Conservation (phyloP, 257 asterid species). For the Buddleja alternifolia region DNA sequence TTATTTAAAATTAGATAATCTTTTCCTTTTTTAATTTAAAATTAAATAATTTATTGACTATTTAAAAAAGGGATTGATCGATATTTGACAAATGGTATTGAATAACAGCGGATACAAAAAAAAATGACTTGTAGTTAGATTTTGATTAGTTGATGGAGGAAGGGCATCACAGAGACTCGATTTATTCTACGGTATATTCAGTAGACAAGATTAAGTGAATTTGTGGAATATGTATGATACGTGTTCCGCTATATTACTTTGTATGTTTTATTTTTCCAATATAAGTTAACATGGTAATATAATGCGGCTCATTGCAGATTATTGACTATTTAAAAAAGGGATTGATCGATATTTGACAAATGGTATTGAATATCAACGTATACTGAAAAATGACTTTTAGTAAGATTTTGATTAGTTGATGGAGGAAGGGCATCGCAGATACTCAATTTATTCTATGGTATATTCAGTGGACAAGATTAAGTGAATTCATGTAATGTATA, state of each 20-base stretch:
- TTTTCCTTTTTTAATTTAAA: background rate
- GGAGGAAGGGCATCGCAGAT: background rate
- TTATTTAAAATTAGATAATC: too few relatives aligned
- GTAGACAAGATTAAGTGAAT: too few relatives aligned
- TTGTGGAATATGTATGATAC: too few relatives aligned
- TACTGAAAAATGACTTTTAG: background rate
- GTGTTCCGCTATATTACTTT: too few relatives aligned
- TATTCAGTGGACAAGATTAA: too few relatives aligned
- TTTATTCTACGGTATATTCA: too few relatives aligned
- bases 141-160: background rate
- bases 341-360: background rate
- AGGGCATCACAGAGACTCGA: background rate
- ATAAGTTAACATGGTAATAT: too few relatives aligned
- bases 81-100: background rate
- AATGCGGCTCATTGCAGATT: too few relatives aligned
- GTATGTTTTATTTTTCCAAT: too few relatives aligned
- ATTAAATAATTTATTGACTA: slow-evolving; percentile 1
- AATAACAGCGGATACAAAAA: background rate
- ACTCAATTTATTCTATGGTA: too few relatives aligned
- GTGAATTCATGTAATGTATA: too few relatives aligned
- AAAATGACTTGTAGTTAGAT: background rate
- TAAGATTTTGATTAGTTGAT: background rate
- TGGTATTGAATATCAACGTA: background rate
- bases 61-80: background rate
- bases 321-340: slow-evolving; percentile 8